Conservation (phyloP, 2,329 filamentous ascomycete genomes). For the Aspergillus sp. region DNA sequence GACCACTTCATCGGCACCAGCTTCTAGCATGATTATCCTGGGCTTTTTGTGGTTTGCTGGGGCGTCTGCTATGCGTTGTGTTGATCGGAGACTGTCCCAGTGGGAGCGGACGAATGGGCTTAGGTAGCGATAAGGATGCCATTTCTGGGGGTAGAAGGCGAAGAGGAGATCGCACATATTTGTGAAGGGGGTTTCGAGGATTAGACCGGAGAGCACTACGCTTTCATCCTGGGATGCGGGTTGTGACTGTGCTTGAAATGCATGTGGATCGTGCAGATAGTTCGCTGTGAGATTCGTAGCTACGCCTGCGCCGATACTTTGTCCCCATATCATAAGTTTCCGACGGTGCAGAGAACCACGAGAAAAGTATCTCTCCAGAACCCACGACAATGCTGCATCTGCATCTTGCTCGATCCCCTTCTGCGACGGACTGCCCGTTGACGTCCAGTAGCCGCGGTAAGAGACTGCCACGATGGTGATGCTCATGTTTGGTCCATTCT, state of each 20-base stretch:
- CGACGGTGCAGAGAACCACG: conserved; percentile 29
- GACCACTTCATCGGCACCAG: conserved; percentile 40
- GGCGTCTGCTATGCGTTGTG: conserved; percentile 31
- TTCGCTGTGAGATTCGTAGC: conserved; percentile 54
- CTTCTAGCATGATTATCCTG: conserved; percentile 34
- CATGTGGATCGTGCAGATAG: conserved; percentile 23
- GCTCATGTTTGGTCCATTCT: neutral
- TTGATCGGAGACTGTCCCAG: conserved; percentile 43
- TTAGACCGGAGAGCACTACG: conserved; percentile 37
- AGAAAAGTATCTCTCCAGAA: conserved; percentile 37
- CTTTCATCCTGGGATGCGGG: neutral
- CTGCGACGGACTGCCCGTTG: conserved; percentile 63
- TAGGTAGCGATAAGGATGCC: conserved; percentile 70
- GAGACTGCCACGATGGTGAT: conserved; percentile 44
- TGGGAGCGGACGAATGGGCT: conserved; percentile 64
- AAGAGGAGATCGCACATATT: conserved; percentile 64
- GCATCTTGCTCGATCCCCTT: conserved; percentile 63
- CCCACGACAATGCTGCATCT: conserved; percentile 58
- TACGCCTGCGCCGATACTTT: conserved; percentile 68
- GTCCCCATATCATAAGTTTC: conserved; percentile 60
- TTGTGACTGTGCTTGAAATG: neutral
- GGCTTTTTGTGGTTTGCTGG: neutral
- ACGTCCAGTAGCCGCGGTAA: conserved; percentile 73
- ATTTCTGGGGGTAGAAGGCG: conserved; percentile 68
- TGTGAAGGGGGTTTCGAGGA: conserved; percentile 71